Percentiles rank a stretch among this genome's conserved stretches.
These are phyloP conservation scores for Ceratocystis papillata DNA, from an alignment of 2,329 filamentous ascomycete genomes.

Conservation along the genomic window DNA sequence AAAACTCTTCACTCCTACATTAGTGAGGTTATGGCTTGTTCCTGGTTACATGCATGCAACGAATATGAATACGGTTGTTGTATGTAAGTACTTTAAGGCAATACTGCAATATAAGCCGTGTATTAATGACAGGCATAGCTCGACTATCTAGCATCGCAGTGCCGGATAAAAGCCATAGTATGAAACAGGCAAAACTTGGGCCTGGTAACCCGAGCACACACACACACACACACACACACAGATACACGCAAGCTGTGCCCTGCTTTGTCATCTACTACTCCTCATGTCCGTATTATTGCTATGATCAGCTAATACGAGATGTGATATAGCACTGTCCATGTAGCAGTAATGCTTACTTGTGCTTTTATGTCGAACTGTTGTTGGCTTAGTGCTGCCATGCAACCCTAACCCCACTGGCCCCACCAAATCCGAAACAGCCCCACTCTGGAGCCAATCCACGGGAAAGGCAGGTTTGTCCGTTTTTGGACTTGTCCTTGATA, in stretches of 20 bases:
- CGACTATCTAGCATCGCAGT: neutral
- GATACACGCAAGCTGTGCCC: neutral
- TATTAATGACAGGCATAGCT: constrained; percentile 1
- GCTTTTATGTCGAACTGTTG: no score
- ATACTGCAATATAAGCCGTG: neutral
- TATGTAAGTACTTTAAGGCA: neutral
- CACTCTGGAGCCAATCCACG: neutral
- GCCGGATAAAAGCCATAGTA: neutral
- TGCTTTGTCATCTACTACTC: neutral
- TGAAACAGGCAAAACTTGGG: neutral
- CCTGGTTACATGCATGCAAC: neutral
- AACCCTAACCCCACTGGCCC: neutral
- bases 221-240: neutral
- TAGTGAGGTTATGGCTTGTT: neutral
- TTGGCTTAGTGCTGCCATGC: no score
- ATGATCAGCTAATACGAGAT: no score
- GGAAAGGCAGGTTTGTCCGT: neutral
- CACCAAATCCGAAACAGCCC: neutral
- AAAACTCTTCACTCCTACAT: constrained; percentile 1
- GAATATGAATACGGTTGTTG: neutral
- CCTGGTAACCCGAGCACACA: neutral
- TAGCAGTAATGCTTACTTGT: no score
- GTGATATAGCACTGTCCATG: no score
- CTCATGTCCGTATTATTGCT: no score
- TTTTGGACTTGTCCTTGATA: neutral